phyloP scores from a whole-genome alignment of 148 eudicot genomes.

The Camellia japonica region DNA sequence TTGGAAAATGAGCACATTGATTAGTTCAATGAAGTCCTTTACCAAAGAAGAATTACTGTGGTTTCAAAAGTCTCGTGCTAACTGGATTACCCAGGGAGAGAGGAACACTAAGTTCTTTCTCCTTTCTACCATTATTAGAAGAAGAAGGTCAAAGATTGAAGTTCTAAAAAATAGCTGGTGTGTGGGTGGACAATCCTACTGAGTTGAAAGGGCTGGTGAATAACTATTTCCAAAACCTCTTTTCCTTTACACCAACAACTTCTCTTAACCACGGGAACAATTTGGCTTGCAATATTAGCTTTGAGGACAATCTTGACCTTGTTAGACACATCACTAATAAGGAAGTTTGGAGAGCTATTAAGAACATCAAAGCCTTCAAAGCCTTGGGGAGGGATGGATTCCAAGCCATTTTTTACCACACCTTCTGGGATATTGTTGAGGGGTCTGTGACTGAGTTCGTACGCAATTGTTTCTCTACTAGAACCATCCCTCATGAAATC shows the following conservation, averaged over 20 bases:
- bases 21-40: too few species aligned
- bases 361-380: neutral
- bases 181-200: neutral
- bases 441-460: neutral
- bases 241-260: neutral
- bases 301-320: neutral
- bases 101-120: neutral
- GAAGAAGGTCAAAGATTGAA: neutral
- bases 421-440: neutral
- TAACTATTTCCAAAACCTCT: neutral
- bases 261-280: neutral
- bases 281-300: too few species aligned
- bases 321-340: neutral
- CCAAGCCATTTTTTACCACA: neutral
- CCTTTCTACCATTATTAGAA: neutral
- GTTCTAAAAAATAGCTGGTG: neutral
- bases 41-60: neutral
- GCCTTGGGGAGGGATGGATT: neutral
- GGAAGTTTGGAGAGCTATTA: neutral
- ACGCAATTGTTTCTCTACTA: neutral
- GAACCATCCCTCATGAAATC: neutral
- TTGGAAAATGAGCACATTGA: too few species aligned
- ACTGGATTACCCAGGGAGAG: too few species aligned
- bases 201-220: neutral
- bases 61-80: too few species aligned